Evolutionary conservation across 1,284 basidiomycete species (phyloP), one percentile per base, ranked within the genome.

Genomic region (Malassezia equina): DNA sequence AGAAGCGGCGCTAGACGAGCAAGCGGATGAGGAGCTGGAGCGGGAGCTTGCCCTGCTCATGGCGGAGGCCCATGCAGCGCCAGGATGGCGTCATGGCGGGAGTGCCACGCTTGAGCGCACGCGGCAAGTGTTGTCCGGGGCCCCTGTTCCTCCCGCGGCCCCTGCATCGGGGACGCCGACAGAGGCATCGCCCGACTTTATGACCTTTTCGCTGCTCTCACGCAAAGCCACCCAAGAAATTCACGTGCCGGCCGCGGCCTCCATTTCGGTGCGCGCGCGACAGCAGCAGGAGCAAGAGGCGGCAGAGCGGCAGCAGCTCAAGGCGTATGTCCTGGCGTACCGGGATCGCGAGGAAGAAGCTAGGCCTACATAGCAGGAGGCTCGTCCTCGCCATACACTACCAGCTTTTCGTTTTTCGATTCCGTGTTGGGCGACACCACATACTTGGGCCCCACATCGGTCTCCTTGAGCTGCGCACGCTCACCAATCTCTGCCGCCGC

Each of bases 31-130:
- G 6, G 93, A 93, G 41, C 96, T 99, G 69, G 88, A 84, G 9
- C 88, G 90, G 71, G 94, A 98, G 74, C 82, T 99, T 24, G 90
- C 93, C 1, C 93, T 88, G 77, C 85, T 99, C 79, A 84, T 36
- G 80, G 83, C 9, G 83, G 90, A 67, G 80, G 84, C n/a, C 78
- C 43, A 44, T 29, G 44, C 25, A 34, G 31, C 44, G 9, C 33
- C 31, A 8, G 23, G 25, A 15, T 15, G 21, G 65, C 32, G 13
- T 7, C 82, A 88, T 19, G 86, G 60, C 3, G 57, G 21, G 39
- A 19, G 12, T 45, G 32, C 34, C 15, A 25, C 43, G 27, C 24
- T 50, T 15, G 44, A 44, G 49, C 17, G 48, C 43, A 21, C 40
- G 32, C 25, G 49, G 7, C 44, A 52, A 4, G 40, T 43, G n/a